Evolutionary conservation across 768 basidiomycete genomes (phyloP).

Genomic region (Sarcomyxa edulis): DNA sequence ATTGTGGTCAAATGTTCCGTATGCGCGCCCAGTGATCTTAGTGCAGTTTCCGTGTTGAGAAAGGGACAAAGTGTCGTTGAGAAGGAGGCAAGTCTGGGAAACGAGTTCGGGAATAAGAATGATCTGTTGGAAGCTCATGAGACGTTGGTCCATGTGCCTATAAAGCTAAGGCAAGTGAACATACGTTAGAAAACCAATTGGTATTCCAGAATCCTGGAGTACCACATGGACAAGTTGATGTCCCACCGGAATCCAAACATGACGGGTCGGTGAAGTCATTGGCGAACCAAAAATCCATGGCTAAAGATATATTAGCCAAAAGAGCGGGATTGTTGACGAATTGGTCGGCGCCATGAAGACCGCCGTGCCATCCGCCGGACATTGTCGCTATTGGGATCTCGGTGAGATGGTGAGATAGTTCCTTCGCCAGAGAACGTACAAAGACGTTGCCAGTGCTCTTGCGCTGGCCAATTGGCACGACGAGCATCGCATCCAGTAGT

Average conservation of each 20-base stretch:
- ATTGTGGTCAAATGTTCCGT: constrained; percentile 35
- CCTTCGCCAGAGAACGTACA: constrained; percentile 30
- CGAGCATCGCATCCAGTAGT: constrained; percentile 56
- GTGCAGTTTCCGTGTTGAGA: constrained; percentile 41
- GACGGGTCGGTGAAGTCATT: constrained; percentile 49
- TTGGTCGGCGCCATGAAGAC: constrained; percentile 31
- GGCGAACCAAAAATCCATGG: constrained; percentile 61
- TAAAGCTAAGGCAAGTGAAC: constrained; percentile 13
- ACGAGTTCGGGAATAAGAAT: constrained; percentile 58
- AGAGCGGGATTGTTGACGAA: constrained; percentile 37
- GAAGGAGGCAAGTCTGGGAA: constrained; percentile 50
- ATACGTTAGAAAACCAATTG: constrained; percentile 60
- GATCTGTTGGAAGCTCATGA: constrained; percentile 27
- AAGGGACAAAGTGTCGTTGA: constrained; percentile 39
- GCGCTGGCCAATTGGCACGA: constrained; percentile 67
- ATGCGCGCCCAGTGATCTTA: constrained; percentile 46
- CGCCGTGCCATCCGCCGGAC: constrained; percentile 55
- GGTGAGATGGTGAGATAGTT: constrained; percentile 1
- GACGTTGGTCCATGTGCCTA: too few species aligned
- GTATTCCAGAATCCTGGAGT: constrained; percentile 42
- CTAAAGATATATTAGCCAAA: constrained; percentile 34
- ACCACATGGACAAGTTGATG: constrained; percentile 51
- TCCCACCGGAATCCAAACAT: constrained; percentile 54
- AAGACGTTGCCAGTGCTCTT: constrained; percentile 51
- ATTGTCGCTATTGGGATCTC: constrained; percentile 34